phyloP scores from a whole-genome alignment of 768 basidiomycete genomes.

The Mrakia frigida region DNA sequence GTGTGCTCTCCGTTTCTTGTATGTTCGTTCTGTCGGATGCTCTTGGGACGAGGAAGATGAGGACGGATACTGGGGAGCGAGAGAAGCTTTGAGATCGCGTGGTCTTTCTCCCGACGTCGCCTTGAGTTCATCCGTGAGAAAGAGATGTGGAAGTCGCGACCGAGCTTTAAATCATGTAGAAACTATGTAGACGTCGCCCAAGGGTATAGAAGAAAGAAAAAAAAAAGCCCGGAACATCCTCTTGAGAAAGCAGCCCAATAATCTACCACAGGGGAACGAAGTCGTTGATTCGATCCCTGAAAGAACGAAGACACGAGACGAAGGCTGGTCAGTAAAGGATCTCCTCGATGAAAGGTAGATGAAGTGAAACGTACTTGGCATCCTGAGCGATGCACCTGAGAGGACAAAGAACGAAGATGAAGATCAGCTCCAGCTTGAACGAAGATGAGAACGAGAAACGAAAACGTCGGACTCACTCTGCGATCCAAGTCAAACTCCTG shows the following conservation, averaged over 20 bases:
- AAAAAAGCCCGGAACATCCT: background rate
- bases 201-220: background rate
- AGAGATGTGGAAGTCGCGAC: too few relatives aligned
- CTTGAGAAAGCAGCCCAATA: background rate
- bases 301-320: too few relatives aligned
- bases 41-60: too few relatives aligned
- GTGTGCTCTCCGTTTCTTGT: too few relatives aligned
- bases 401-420: background rate
- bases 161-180: too few relatives aligned
- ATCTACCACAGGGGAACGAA: conserved; percentile 78
- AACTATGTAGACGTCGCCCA: too few relatives aligned
- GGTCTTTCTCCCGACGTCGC: too few relatives aligned
- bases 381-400: conserved; percentile 82
- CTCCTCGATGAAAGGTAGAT: background rate
- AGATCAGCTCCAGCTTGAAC: background rate
- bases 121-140: too few relatives aligned
- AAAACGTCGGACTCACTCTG: conserved; percentile 51
- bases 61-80: too few relatives aligned
- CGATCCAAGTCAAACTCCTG: conserved; percentile 73
- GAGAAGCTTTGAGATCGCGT: too few relatives aligned
- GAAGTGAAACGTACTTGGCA: conserved; percentile 53
- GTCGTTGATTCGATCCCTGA: conserved; percentile 78
- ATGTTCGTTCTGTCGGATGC: too few relatives aligned
- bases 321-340: background rate
- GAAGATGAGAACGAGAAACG: background rate